Conservation (phyloP, 257 asterid genomes). For the Leonotis leonurus region DNA sequence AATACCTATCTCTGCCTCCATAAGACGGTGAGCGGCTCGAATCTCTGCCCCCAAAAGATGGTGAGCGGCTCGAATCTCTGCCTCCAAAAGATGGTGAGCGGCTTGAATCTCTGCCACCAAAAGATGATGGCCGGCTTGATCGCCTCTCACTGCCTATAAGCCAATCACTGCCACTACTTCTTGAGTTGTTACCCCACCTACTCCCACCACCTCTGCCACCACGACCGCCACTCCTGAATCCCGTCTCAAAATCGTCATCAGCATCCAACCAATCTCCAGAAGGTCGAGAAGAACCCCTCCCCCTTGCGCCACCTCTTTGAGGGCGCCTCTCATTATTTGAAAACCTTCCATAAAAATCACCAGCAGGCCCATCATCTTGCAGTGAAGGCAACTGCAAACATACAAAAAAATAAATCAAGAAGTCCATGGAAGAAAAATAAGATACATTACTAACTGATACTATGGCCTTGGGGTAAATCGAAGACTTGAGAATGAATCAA, state of each 20-base stretch:
- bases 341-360: slow-evolving; percentile 74
- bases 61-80: slow-evolving; percentile 37
- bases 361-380: slow-evolving; percentile 90
- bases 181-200: slow-evolving; percentile 33
- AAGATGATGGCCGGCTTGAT: slow-evolving; percentile 45
- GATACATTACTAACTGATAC: not conserved
- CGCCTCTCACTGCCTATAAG: slow-evolving; percentile 48
- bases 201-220: slow-evolving; percentile 33
- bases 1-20: slow-evolving; percentile 46
- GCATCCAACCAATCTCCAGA: slow-evolving; percentile 51
- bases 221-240: slow-evolving; percentile 34
- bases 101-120: slow-evolving; percentile 40
- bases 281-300: slow-evolving; percentile 44
- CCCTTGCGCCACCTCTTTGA: slow-evolving; percentile 50
- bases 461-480: not conserved
- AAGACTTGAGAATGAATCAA: not conserved
- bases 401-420: not conserved
- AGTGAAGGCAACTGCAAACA: slow-evolving; percentile 69
- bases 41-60: slow-evolving; percentile 52
- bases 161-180: slow-evolving; percentile 79
- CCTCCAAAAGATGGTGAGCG: slow-evolving; percentile 51
- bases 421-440: not conserved
- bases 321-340: slow-evolving; percentile 57
- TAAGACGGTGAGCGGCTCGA: slow-evolving; percentile 34
- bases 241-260: slow-evolving; percentile 24